These are phyloP conservation scores for Naganishia cerealis DNA, from an alignment of 1,284 basidiomycete species.

Conservation along the genomic window DNA sequence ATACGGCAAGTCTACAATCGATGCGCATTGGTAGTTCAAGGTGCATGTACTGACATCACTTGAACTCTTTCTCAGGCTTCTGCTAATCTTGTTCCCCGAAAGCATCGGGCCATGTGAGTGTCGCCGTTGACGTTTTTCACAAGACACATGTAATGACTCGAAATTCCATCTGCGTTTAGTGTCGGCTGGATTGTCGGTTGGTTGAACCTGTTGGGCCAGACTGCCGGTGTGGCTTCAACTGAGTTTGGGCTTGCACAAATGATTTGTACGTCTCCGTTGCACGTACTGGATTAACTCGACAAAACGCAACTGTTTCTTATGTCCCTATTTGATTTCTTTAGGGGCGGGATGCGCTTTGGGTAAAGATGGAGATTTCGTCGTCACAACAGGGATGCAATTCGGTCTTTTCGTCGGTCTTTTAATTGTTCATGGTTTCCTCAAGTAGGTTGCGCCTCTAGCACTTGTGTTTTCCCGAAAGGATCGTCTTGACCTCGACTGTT, in stretches of 20 bases:
- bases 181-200: conserved; percentile 67
- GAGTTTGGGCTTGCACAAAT: conserved; percentile 85
- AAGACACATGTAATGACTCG: neutral
- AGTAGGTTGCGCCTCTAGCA: conserved; percentile 34
- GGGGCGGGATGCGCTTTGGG: conserved; percentile 42
- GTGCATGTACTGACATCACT: neutral
- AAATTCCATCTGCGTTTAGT: conserved; percentile 26
- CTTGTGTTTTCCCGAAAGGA: neutral
- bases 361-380: conserved; percentile 45
- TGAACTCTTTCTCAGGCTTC: conserved; percentile 29
- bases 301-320: neutral
- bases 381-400: conserved; percentile 65
- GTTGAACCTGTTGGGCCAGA: conserved; percentile 78
- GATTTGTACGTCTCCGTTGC: conserved; percentile 62
- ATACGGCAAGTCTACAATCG: conserved; percentile 35
- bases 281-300: neutral
- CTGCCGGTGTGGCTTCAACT: conserved; percentile 56
- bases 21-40: neutral
- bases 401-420: conserved; percentile 72
- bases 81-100: conserved; percentile 39
- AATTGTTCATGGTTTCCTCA: conserved; percentile 68
- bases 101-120: conserved; percentile 41
- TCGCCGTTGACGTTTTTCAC: neutral
- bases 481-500: neutral
- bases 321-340: conserved; percentile 5